phyloP scores from a whole-genome alignment of 1,139 yeast genomes.

The Yamadazyma songkhlaensis region DNA sequence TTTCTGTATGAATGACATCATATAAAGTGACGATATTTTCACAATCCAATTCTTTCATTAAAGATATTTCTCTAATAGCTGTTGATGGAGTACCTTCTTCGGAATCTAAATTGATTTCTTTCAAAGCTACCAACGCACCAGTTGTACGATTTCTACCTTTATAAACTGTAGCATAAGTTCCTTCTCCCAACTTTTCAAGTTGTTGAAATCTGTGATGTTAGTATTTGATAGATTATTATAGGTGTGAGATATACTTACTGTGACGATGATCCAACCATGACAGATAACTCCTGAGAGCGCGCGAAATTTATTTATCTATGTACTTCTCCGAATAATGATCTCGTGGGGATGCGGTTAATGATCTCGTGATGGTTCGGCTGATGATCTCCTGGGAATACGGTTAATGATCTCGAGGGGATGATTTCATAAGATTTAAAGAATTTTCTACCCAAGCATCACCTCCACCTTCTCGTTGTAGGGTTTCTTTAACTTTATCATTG shows the following conservation, averaged over 20 bases:
- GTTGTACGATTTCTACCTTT: constrained; percentile 91
- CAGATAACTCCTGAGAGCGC: background rate
- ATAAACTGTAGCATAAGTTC: constrained; percentile 97
- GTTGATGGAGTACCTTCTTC: constrained; percentile 99
- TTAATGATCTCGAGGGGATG: constrained; percentile 44
- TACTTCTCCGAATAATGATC: constrained; percentile 32
- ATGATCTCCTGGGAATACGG: too few relatives aligned
- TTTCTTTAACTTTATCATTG: constrained; percentile 48
- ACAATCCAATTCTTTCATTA: constrained; percentile 94
- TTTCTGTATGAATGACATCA: constrained; percentile 96
- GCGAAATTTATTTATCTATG: background rate
- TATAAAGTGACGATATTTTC: constrained; percentile 90
- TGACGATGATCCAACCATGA: constrained; percentile 27
- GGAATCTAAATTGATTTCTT: constrained; percentile 90
- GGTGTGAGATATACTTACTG: constrained; percentile 21
- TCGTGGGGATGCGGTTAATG: constrained; percentile 42
- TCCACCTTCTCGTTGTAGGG: constrained; percentile 75
- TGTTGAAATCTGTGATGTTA: constrained; percentile 39
- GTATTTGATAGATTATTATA: too few relatives aligned
- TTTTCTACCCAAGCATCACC: constrained; percentile 89
- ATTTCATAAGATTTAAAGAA: constrained; percentile 63
- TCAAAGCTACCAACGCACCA: constrained; percentile 90
- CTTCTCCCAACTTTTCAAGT: constrained; percentile 93
- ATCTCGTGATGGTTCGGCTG: too few relatives aligned
- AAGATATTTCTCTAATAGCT: constrained; percentile 92